phyloP scores from a whole-genome alignment of 2,329 filamentous ascomycete species.

The Monilinia aucupariae region DNA sequence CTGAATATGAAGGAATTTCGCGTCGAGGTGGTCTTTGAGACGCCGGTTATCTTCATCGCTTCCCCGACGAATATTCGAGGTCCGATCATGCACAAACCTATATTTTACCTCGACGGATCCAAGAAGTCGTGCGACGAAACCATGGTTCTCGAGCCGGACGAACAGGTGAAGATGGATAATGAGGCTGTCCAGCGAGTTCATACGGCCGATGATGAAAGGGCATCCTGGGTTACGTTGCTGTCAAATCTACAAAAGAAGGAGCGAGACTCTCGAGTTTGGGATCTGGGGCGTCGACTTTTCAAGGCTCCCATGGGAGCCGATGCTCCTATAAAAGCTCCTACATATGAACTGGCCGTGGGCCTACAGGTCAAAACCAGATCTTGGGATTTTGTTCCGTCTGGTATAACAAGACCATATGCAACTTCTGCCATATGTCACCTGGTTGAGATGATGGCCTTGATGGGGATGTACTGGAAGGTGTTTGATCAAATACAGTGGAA shows the following conservation, averaged over 20 bases:
- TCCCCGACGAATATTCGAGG: slow-evolving; percentile 29
- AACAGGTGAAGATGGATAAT: slow-evolving; percentile 14
- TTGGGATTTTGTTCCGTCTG: slow-evolving; percentile 38
- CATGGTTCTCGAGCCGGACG: slow-evolving; percentile 17
- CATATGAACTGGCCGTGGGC: slow-evolving; percentile 29
- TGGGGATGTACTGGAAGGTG: slow-evolving; percentile 53
- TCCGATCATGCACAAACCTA: slow-evolving; percentile 25
- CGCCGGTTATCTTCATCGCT: slow-evolving; percentile 35
- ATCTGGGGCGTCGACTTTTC: slow-evolving; percentile 14
- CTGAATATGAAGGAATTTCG: slow-evolving; percentile 35
- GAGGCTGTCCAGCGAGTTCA: slow-evolving; percentile 37
- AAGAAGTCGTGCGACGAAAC: slow-evolving; percentile 28
- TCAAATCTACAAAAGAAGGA: slow-evolving; percentile 48
- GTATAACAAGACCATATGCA: slow-evolving; percentile 36
- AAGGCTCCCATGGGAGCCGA: slow-evolving; percentile 15
- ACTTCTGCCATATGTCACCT: slow-evolving; percentile 36
- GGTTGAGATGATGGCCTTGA: slow-evolving; percentile 35
- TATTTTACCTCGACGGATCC: slow-evolving; percentile 31
- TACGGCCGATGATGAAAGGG: slow-evolving; percentile 52
- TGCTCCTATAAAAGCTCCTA: slow-evolving; percentile 9
- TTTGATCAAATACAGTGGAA: slow-evolving; percentile 48
- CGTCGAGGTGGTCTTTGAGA: slow-evolving; percentile 38
- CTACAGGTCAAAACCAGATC: slow-evolving; percentile 35
- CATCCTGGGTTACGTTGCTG: slow-evolving; percentile 50
- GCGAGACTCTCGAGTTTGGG: slow-evolving; percentile 43